Base-by-base conservation (phyloP, 345 rosid genomes). In the Populus pruinosa region DNA sequence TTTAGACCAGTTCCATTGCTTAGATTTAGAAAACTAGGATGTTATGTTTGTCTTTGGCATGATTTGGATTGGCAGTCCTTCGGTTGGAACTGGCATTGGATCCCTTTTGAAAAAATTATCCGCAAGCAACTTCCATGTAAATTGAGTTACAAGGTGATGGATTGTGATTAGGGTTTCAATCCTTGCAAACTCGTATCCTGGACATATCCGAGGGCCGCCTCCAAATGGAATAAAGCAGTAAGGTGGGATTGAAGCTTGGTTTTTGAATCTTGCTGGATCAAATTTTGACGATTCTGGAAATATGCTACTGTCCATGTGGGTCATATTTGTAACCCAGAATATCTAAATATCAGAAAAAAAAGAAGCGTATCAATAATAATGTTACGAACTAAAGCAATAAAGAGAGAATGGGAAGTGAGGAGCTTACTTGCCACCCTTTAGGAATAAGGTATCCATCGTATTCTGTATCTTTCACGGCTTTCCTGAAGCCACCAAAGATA, bases 101-200 rank as follows among this genome's bases (percentile, higher is more conserved):
- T 86, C 85, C 69, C 91, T 83, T n/a, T 33, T 36, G 75, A 87
- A 83, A 43, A 5, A 78, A 39, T 79, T 79, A 77, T 84, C 91
- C 3, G 86, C 74, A 39, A 76, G 67, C 50, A 77, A 25, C 72
- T 87, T 85, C 89, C 89, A 87, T 2, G 87, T 56, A 66, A 86
- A 91, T 18, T 63, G 83, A 69, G 88, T 88, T 55, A 90, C 83
- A 55, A 90, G 83, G 72, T 82, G 79, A 79, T 88, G 92, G 73
- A 86, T 79, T 0, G 82, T 43, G 36, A 86, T 83, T 1, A 87
- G 86, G 25, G 83, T 85, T 82, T 90, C 91, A 8, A 85, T 80
- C 86, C 83, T 85, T 33, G 89, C 90, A 78, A 87, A 84, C 76
- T 86, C 90, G 6, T 77, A 68, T 72, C 91, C 87, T n/a, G 93